These are phyloP conservation scores for Colletotrichum noveboracense DNA, from an alignment of 2,329 filamentous ascomycete species.

Conservation along the genomic window DNA sequence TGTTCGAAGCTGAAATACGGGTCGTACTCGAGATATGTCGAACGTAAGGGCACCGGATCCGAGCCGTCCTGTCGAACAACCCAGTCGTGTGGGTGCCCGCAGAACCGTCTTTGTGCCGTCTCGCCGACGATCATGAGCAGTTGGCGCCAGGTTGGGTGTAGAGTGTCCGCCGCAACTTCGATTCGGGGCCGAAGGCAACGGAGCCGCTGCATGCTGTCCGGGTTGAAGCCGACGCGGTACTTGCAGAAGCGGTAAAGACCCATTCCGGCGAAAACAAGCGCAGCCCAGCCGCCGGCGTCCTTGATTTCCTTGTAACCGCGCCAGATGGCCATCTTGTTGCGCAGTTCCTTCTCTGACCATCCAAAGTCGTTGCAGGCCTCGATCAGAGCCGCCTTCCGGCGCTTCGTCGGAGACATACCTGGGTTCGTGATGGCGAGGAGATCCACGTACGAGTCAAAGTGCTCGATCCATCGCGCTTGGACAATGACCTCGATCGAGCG, in stretches of 20 bases:
- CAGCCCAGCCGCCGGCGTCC: constrained; percentile 59
- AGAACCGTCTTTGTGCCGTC: constrained; percentile 41
- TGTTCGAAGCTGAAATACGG: constrained; percentile 52
- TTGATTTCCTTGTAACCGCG: constrained; percentile 65
- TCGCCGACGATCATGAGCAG: constrained; percentile 52
- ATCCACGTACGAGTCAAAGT: constrained; percentile 56
- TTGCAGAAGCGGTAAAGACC: constrained; percentile 67
- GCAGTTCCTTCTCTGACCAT: constrained; percentile 62
- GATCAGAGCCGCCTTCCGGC: constrained; percentile 55
- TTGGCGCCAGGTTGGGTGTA: constrained; percentile 59
- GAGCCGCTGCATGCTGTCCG: constrained; percentile 53
- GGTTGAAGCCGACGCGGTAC: constrained; percentile 58
- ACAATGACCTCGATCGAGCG: constrained; percentile 64
- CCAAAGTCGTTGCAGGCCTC: constrained; percentile 59
- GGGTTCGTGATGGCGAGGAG: constrained; percentile 42
- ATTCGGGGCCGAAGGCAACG: constrained; percentile 48
- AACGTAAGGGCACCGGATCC: constrained; percentile 43
- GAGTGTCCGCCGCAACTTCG: constrained; percentile 57
- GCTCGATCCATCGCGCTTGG: constrained; percentile 61
- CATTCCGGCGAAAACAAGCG: constrained; percentile 61
- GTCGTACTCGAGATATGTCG: constrained; percentile 53
- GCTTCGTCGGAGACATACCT: constrained; percentile 48
- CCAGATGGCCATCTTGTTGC: constrained; percentile 57
- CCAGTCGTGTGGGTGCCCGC: constrained; percentile 57
- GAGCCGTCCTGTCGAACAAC: constrained; percentile 48